These are phyloP conservation scores for Rheum nobile DNA, from an alignment of 148 eudicot genomes.

Conservation along the genomic window DNA sequence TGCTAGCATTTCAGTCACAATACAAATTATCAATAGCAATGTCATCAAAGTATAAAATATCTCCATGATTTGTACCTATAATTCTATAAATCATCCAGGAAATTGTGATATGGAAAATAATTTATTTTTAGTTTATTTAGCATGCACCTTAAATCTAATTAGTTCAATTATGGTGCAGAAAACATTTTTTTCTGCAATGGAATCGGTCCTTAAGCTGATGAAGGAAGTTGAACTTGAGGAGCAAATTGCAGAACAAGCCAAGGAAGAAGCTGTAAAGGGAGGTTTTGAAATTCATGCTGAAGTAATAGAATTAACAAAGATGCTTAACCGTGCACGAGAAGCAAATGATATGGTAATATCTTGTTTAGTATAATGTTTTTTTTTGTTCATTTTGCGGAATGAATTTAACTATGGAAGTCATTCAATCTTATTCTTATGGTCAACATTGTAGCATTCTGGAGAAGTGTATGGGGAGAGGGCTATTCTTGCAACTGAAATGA, in stretches of 20 bases:
- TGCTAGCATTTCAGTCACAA: neutral
- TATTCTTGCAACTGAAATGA: constrained; percentile 60
- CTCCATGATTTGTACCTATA: neutral
- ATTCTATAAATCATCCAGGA: neutral
- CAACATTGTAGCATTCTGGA: constrained; percentile 56
- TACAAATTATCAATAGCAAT: neutral
- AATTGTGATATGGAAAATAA: neutral
- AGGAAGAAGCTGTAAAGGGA: constrained; percentile 45
- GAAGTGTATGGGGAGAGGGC: constrained; percentile 89
- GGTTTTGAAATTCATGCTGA: constrained; percentile 34
- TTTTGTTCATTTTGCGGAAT: neutral
- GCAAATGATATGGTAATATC: constrained; percentile 72
- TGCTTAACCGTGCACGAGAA: constrained; percentile 56
- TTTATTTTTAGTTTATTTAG: neutral
- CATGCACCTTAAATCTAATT: neutral
- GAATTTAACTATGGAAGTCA: neutral
- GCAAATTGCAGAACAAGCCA: constrained; percentile 45
- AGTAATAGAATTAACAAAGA: constrained; percentile 52
- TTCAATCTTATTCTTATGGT: neutral
- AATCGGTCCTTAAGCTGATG: constrained; percentile 51
- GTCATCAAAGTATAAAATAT: neutral
- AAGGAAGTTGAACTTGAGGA: constrained; percentile 64
- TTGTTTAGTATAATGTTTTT: neutral
- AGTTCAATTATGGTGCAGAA: constrained; percentile 33
- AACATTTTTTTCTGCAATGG: constrained; percentile 39